A percentile compares a stretch with the other conserved stretches of the same genome.
Evolutionary conservation across 257 asterid genomes (phyloP).

Genomic region (Fraxinus americana): DNA sequence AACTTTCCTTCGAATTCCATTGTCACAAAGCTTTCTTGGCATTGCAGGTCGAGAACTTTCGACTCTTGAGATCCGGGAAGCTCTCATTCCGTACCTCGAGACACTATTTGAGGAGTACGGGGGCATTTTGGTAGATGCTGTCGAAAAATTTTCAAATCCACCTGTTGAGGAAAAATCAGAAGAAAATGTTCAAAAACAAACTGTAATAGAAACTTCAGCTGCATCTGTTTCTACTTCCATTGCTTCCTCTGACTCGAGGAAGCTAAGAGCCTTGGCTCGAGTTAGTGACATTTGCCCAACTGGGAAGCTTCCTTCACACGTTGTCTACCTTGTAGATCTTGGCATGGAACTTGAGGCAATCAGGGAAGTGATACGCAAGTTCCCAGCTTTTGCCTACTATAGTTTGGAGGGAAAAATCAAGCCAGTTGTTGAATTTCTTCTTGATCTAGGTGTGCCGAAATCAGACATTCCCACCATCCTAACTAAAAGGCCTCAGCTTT

Average conservation of each 20-base stretch:
- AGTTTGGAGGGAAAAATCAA: slow-evolving; percentile 91
- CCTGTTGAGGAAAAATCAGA: slow-evolving; percentile 54
- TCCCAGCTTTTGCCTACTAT: slow-evolving; percentile 92
- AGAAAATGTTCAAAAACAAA: slow-evolving; percentile 41
- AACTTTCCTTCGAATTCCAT: slow-evolving; percentile 7
- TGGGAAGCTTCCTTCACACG: slow-evolving; percentile 75
- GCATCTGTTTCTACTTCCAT: slow-evolving; percentile 47
- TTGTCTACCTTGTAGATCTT: slow-evolving; percentile 76
- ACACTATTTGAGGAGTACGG: slow-evolving; percentile 73
- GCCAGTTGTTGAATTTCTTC: slow-evolving; percentile 85
- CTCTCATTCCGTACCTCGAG: slow-evolving; percentile 85
- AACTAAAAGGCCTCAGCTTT: slow-evolving; percentile 87
- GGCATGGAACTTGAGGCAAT: slow-evolving; percentile 83
- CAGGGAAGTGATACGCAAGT: slow-evolving; percentile 68
- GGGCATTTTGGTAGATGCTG: slow-evolving; percentile 58
- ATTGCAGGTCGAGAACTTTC: slow-evolving; percentile 90
- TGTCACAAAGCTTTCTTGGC: slow-evolving; percentile 13
- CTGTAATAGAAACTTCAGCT: slow-evolving; percentile 36
- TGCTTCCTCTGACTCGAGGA: slow-evolving; percentile 48
- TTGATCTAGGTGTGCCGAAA: slow-evolving; percentile 72
- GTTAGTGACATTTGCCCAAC: slow-evolving; percentile 60
- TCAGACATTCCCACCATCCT: slow-evolving; percentile 69
- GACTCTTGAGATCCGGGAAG: slow-evolving; percentile 86
- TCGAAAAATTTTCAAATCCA: slow-evolving; percentile 78
- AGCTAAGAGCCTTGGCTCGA: slow-evolving; percentile 78